Percentiles rank a stretch among this genome's conserved stretches.
These are phyloP conservation scores for Leccinum solheimii DNA, from an alignment of 1,284 basidiomycete species.

Conservation along the genomic window DNA sequence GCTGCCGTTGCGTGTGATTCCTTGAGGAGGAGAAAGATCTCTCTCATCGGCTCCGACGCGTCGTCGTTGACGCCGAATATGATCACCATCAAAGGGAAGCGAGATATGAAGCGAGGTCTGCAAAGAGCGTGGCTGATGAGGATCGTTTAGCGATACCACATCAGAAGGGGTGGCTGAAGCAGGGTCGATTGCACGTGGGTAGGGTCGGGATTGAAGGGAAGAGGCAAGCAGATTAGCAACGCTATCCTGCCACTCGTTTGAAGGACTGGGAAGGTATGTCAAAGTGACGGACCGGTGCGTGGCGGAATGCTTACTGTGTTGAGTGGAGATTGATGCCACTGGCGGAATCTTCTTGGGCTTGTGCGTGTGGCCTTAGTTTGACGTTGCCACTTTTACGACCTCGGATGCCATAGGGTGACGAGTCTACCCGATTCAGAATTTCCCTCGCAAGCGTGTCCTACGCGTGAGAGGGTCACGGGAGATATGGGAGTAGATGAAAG, in stretches of 20 bases:
- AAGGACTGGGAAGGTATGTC: constrained; percentile 50
- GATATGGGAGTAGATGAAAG: background rate
- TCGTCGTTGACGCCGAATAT: constrained; percentile 34
- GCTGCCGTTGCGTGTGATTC: constrained; percentile 13
- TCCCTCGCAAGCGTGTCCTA: constrained; percentile 72
- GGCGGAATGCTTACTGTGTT: constrained; percentile 52
- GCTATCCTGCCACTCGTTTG: constrained; percentile 77
- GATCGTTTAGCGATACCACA: constrained; percentile 18
- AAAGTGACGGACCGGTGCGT: background rate
- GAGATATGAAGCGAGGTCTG: constrained; percentile 16
- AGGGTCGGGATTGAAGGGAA: constrained; percentile 15
- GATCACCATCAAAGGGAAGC: constrained; percentile 18
- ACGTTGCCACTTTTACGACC: constrained; percentile 47
- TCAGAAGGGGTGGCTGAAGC: constrained; percentile 7
- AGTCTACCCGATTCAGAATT: constrained; percentile 74
- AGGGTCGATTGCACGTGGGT: constrained; percentile 3
- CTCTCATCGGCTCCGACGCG: constrained; percentile 25
- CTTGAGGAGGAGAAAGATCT: constrained; percentile 8
- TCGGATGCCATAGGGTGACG: constrained; percentile 71
- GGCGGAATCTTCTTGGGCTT: constrained; percentile 27
- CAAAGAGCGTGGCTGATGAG: constrained; percentile 5
- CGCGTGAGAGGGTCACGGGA: background rate
- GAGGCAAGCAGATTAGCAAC: constrained; percentile 48
- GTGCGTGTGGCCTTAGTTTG: constrained; percentile 29
- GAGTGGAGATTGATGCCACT: constrained; percentile 44